phyloP scores from a whole-genome alignment of 2,329 filamentous ascomycete species.

The Dactylonectria macrodidyma region DNA sequence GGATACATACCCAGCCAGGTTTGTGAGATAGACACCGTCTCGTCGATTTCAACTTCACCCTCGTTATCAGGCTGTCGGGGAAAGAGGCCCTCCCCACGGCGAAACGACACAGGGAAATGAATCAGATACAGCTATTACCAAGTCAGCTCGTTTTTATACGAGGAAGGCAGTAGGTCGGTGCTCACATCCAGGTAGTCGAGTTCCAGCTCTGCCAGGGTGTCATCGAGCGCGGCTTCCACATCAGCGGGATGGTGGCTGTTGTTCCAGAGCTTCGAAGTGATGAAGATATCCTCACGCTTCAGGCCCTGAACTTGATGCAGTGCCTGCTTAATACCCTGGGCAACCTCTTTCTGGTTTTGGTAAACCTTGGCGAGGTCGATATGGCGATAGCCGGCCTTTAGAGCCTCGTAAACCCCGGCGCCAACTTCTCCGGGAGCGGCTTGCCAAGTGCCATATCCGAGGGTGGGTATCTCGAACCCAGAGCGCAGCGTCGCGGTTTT shows the following conservation, averaged over 20 bases:
- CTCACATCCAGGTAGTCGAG: constrained; percentile 18
- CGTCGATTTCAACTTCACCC: constrained; percentile 56
- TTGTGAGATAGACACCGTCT: constrained; percentile 54
- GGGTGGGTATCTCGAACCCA: background rate
- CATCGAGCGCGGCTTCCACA: constrained; percentile 15
- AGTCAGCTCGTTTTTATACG: too few relatives aligned
- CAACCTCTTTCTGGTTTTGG: constrained; percentile 6
- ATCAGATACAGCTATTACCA: constrained; percentile 17
- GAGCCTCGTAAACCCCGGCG: constrained; percentile 16
- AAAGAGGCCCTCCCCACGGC: constrained; percentile 8
- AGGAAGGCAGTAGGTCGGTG: too few relatives aligned
- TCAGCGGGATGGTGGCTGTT: constrained; percentile 10
- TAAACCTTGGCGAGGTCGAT: background rate
- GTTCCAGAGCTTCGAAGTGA: background rate
- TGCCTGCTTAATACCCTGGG: background rate
- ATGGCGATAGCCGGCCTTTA: constrained; percentile 19
- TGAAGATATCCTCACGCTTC: constrained; percentile 11
- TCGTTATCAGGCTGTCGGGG: constrained; percentile 40
- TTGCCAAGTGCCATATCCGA: constrained; percentile 26
- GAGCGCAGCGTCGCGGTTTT: too few relatives aligned
- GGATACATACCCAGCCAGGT: constrained; percentile 56
- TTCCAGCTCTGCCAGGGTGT: constrained; percentile 14
- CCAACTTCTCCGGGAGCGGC: constrained; percentile 14
- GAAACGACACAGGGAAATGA: constrained; percentile 23
- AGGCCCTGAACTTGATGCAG: constrained; percentile 4